Conservation (phyloP, 305 asterid species). For the Fraxinus floribunda region DNA sequence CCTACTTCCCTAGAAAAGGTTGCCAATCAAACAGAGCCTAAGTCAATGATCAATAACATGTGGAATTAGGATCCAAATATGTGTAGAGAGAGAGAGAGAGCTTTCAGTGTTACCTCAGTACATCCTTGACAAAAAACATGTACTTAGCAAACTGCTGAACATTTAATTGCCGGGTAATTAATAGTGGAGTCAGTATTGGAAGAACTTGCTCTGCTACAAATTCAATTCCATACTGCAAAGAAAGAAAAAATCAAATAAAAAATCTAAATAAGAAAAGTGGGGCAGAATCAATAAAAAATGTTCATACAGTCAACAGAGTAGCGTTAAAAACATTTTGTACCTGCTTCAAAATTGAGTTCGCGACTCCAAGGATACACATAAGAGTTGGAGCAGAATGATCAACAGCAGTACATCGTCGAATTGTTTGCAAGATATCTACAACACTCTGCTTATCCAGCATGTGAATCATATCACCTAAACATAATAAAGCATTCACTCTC, state of each 20-base stretch:
- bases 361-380: constrained; percentile 97
- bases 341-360: constrained; percentile 87
- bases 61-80: neutral
- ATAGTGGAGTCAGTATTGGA: constrained; percentile 86
- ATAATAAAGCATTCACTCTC: constrained; percentile 91
- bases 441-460: constrained; percentile 75
- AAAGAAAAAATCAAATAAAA: constrained; percentile 24
- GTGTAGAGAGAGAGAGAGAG: neutral
- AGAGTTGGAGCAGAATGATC: constrained; percentile 99
- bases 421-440: constrained; percentile 76
- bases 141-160: constrained; percentile 97
- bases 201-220: constrained; percentile 84
- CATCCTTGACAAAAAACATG: constrained; percentile 89
- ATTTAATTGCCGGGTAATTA: constrained; percentile 82
- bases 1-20: too few relatives aligned
- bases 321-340: constrained; percentile 35
- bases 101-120: constrained; percentile 59
- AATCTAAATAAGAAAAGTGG: constrained; percentile 25
- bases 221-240: constrained; percentile 79
- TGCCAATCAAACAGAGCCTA: too few relatives aligned
- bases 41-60: neutral
- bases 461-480: constrained; percentile 87
- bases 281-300: constrained; percentile 2
- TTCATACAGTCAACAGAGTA: constrained; percentile 5
- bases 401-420: constrained; percentile 91